Evolutionary conservation across 2,329 filamentous ascomycete genomes (phyloP).

Genomic region (Parastagonospora avenae): DNA sequence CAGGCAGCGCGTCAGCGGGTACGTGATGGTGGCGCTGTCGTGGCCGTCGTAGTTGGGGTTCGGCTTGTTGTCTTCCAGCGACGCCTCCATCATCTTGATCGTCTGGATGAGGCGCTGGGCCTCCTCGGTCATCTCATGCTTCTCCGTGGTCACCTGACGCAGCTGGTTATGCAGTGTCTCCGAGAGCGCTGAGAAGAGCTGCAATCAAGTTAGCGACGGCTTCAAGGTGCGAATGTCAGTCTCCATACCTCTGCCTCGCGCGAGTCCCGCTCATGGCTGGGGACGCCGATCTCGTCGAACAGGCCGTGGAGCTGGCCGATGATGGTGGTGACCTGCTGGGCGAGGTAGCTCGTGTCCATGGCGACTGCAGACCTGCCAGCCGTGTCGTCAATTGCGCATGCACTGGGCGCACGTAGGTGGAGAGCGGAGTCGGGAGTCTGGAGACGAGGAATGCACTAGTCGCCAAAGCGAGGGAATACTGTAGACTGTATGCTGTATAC

Average conservation of each 20-base stretch:
- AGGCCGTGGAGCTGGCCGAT: conserved; percentile 91
- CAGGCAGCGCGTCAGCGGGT: conserved; percentile 80
- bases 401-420: conserved; percentile 22
- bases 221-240: neutral
- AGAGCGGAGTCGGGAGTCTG: conserved; percentile 6
- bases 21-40: conserved; percentile 77
- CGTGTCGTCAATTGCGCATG: conserved; percentile 40
- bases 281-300: conserved; percentile 97
- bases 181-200: conserved; percentile 92
- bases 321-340: conserved; percentile 93
- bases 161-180: conserved; percentile 92
- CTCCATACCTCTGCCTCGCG: conserved; percentile 80
- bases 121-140: conserved; percentile 88
- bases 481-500: conserved; percentile 11
- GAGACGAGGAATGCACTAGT: conserved; percentile 12
- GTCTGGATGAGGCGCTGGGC: conserved; percentile 81
- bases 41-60: conserved; percentile 70
- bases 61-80: conserved; percentile 76
- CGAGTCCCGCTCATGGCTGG: conserved; percentile 86
- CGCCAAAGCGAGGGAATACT: neutral
- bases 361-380: conserved; percentile 42
- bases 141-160: conserved; percentile 81
- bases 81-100: conserved; percentile 92
- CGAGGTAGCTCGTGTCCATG: conserved; percentile 92
- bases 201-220: conserved; percentile 15